Evolutionary conservation across 306 rosid genomes (phyloP).

Genomic region (Rosa persica): DNA sequence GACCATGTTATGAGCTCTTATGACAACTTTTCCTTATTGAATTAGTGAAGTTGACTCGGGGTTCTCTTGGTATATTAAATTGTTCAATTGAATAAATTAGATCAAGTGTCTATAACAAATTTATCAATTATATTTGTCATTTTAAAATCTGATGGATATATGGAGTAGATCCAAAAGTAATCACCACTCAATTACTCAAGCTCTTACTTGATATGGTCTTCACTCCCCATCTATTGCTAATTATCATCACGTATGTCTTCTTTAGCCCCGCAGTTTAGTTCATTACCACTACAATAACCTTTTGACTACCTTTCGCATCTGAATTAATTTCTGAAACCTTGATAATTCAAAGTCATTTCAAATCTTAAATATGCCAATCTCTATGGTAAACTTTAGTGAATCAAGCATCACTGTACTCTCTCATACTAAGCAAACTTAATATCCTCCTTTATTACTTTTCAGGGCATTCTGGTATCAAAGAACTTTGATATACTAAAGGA

Average conservation of each 20-base stretch:
- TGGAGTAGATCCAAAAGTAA: not conserved
- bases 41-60: conserved; percentile 5
- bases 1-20: not conserved
- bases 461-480: conserved; percentile 54
- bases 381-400: not conserved
- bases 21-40: not conserved
- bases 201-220: not conserved
- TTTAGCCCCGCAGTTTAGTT: not conserved
- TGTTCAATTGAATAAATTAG: not conserved
- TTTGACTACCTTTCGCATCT: not conserved
- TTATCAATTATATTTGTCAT: not conserved
- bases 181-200: not conserved
- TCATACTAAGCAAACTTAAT: not conserved
- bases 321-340: not conserved
- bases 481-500: conserved; percentile 65
- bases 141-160: not conserved
- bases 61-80: not conserved
- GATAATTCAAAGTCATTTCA: not conserved
- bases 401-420: not conserved
- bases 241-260: not conserved
- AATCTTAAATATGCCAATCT: not conserved
- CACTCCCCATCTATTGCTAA: not conserved
- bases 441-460: not conserved
- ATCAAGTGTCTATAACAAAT: not conserved
- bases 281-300: not conserved